Evolutionary conservation across 1,284 basidiomycete species (phyloP).

Genomic region (Golubevia sp.): DNA sequence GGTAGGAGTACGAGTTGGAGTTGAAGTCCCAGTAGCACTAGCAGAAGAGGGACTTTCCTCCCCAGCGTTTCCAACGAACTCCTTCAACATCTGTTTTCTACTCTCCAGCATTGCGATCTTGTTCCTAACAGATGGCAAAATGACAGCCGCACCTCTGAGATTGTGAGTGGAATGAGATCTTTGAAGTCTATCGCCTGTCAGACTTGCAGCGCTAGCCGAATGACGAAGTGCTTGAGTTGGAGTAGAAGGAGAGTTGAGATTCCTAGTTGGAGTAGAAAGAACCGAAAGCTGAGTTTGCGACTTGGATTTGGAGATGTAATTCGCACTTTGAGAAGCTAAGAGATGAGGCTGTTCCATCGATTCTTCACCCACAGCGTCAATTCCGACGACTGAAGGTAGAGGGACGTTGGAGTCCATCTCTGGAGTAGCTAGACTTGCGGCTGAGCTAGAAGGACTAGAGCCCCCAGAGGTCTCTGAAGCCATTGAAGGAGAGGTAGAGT

Average conservation of each 20-base stretch:
- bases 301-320: neutral
- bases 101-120: constrained; percentile 51
- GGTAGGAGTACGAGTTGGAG: neutral
- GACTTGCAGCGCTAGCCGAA: constrained; percentile 21
- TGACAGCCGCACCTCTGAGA: constrained; percentile 24
- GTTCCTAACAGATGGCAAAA: constrained; percentile 47
- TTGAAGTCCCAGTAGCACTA: neutral
- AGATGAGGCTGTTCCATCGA: neutral
- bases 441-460: neutral
- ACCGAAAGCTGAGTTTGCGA: neutral
- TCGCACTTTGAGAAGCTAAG: too few species aligned
- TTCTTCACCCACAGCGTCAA: neutral
- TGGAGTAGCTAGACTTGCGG: neutral
- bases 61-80: neutral
- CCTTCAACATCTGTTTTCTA: constrained; percentile 8
- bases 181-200: constrained; percentile 4
- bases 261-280: constrained; percentile 1
- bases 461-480: neutral
- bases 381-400: neutral
- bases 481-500: neutral
- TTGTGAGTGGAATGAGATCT: constrained; percentile 30
- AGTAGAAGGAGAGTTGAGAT: neutral
- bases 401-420: neutral
- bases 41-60: neutral
- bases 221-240: constrained; percentile 13